Evolutionary conservation across 257 asterid species (phyloP), one percentile per base, ranked within the genome.

Genomic region (Handroanthus guayacan): DNA sequence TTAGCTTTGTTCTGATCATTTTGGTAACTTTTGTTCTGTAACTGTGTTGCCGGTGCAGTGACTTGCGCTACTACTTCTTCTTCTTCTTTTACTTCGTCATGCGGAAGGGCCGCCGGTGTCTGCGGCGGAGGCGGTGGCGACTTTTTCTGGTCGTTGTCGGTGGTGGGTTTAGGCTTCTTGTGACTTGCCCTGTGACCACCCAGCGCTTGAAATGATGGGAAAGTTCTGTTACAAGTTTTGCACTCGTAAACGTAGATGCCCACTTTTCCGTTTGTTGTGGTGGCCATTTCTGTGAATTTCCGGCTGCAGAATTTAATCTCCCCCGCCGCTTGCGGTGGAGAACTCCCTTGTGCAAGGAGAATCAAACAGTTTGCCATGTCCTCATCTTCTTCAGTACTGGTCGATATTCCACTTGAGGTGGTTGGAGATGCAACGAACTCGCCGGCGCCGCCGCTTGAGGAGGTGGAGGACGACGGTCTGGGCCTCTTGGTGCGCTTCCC

Each of bases 101-200:
- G 31, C 31, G 31, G 31, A 25, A 25, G 31, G 1, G 31, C 43
- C 13, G 71, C 37, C 71, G 74, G 66, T 62, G 77, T 62, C 71
- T 52, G 38, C 45, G 45, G 45, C 75, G 74, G 11, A 14, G 64
- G 11, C 65, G 79, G 67, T 47, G 70, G 78, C 8, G 65, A 65
- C 16, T 75, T 84, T 69, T 82, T 84, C 74, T 13, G 85, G 71
- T 80, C 91, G 16, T 6, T 10, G 2, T 81, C 89, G 0, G 62
- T n/a, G 62, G 78, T 50, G 45, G 83, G 57, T 73, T 89, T 91
- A 1, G 88, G 91, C 79, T 83, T 87, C 82, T 90, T 93, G 75
- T 93, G 98, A 67, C 98, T 89, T 6, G 98, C 91, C 57, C 98
- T 70, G 81, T 93, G 98, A 17, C 97, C 98, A 5, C 98, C 98